phyloP scores from a whole-genome alignment of 2,329 filamentous ascomycete genomes.

The Hypoxylon sp. region DNA sequence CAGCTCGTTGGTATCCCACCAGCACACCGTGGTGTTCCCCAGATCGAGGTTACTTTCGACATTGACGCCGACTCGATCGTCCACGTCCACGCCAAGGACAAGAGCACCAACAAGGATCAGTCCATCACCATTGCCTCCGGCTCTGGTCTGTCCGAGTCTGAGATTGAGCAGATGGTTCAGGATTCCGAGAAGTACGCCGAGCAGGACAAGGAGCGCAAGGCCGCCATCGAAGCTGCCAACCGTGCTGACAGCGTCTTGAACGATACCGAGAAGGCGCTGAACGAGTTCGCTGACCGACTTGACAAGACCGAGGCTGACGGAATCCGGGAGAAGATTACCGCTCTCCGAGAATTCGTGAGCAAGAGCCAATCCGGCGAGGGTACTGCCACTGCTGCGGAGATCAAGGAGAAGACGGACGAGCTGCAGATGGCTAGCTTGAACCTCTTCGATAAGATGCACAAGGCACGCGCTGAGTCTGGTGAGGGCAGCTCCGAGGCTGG shows the following conservation, averaged over 20 bases:
- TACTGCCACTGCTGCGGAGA: constrained; percentile 86
- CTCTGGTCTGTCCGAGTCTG: constrained; percentile 92
- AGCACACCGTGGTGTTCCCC: constrained; percentile 94
- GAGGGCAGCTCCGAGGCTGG: constrained; percentile 65
- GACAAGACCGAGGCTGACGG: constrained; percentile 95
- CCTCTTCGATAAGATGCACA: constrained; percentile 99
- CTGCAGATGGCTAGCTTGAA: constrained; percentile 95
- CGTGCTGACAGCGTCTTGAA: constrained; percentile 95
- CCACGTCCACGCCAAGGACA: constrained; percentile 98
- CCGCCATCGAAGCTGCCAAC: constrained; percentile 96
- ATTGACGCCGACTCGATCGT: constrained; percentile 98
- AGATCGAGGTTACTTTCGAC: constrained; percentile 98
- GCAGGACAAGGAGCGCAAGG: constrained; percentile 96
- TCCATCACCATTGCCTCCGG: constrained; percentile 99
- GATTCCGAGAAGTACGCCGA: constrained; percentile 98
- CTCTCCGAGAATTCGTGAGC: constrained; percentile 89
- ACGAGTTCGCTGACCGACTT: constrained; percentile 94
- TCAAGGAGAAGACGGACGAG: constrained; percentile 99
- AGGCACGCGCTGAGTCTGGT: constrained; percentile 81
- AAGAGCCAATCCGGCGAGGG: constrained; percentile 96
- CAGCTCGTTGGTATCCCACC: constrained; percentile 97
- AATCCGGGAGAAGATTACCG: constrained; percentile 92
- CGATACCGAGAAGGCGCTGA: constrained; percentile 98
- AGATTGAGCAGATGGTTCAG: constrained; percentile 98
- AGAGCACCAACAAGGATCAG: constrained; percentile 99